Percentiles rank a stretch among this genome's conserved stretches.
Conservation (phyloP, 2,329 filamentous ascomycete species). For the Aureobasidium sp. region DNA sequence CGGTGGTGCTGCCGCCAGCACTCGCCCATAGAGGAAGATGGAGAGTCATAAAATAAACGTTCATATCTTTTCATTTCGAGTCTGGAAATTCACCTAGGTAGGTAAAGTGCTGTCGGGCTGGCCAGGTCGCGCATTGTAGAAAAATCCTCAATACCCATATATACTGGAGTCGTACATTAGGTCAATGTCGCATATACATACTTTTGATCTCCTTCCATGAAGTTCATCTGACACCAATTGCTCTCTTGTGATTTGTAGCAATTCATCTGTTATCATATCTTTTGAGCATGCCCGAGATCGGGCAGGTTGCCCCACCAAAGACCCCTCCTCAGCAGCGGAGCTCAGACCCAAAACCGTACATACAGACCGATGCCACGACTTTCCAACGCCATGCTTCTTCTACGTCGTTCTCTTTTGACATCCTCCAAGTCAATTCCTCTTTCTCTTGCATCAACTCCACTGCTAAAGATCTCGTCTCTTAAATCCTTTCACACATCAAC, state of each 20-base stretch:
- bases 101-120: neutral
- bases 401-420: conserved; percentile 6
- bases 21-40: conserved; percentile 14
- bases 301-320: conserved; percentile 8
- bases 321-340: neutral
- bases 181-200: neutral
- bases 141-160: conserved; percentile 3
- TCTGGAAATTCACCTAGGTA: neutral
- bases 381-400: neutral
- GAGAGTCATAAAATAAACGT: neutral
- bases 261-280: neutral
- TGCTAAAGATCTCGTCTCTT: neutral
- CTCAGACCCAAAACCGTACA: conserved; percentile 1
- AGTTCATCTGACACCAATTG: no score
- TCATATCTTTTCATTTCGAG: neutral
- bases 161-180: neutral
- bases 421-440: neutral
- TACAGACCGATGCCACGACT: neutral
- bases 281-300: neutral
- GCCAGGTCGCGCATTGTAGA: neutral
- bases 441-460: neutral
- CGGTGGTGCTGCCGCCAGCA: conserved; percentile 17
- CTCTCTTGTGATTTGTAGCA: no score
- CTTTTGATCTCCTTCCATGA: neutral
- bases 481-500: conserved; percentile 4